Evolutionary conservation across 176 grass and related monocot genomes (phyloP), one percentile per base, ranked within the genome.

Genomic region (Oryza brachyantha): DNA sequence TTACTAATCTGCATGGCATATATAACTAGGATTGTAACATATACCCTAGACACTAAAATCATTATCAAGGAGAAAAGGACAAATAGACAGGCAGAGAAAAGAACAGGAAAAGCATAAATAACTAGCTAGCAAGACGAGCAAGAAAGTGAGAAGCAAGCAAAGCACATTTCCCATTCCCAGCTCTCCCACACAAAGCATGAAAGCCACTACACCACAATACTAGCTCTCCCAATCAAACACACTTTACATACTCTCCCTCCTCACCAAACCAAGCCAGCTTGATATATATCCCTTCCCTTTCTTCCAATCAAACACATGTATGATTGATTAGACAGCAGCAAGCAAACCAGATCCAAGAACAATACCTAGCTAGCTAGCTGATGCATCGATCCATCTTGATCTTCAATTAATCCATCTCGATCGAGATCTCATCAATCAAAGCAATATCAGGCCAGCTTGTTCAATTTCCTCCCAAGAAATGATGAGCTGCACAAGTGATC

Each of bases 221-320:
- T 10, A 52, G 6, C 28, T 35, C 71, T n/a, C n/a, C n/a, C n/a
- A n/a, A n/a, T n/a, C n/a, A n/a, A 7, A 21, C 48, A 57, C 71
- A 57, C 46, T 31, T 57, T 37, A 52, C 8, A n/a, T n/a, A 57
- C 27, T n/a, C 45, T 46, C 13, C 70, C 70, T 22, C 70, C 29
- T 35, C 70, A 73, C 45, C 71, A 74, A 74, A 25, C 45, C 29
- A n/a, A n/a, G n/a, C n/a, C n/a, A n/a, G n/a, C 29, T 42, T 73
- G 43, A n/a, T 7, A 28, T 73, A 14, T 12, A 46, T 36, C 70
- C 42, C 45, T 52, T 55, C 2, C 52, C n/a, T 52, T 52, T 16
- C 52, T 24, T 57, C 21, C 24, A 57, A 57, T 10, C 52, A 24
- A 22, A 57, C 52, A 24, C 52, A 52, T n/a, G 5, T 36, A 10